Percentiles rank a stretch among this genome's conserved stretches.
These are phyloP conservation scores for Fallopia convolvulus DNA, from an alignment of 148 eudicot genomes.

Conservation along the genomic window DNA sequence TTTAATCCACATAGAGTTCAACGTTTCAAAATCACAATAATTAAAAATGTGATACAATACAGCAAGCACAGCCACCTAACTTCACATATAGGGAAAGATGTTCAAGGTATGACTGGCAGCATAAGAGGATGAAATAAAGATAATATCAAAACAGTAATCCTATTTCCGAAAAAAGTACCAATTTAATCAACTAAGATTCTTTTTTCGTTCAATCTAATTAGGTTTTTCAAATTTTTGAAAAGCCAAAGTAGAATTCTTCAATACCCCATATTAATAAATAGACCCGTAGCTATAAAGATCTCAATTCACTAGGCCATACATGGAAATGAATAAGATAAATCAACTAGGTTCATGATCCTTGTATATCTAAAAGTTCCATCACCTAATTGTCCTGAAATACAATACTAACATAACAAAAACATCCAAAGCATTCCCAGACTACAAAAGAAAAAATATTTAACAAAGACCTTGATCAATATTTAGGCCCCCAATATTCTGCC, in stretches of 20 bases:
- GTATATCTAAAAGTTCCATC: background rate
- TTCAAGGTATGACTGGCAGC: background rate
- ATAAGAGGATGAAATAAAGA: background rate
- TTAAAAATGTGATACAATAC: background rate
- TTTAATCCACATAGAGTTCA: background rate
- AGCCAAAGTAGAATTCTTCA: background rate
- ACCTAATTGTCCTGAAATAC: background rate
- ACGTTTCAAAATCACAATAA: background rate
- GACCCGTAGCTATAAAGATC: background rate
- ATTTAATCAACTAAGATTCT: background rate
- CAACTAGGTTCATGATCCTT: background rate
- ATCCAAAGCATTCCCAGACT: background rate
- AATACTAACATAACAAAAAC: background rate
- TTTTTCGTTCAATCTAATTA: background rate
- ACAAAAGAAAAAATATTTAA: too few relatives aligned
- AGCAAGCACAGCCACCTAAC: background rate
- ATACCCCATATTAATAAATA: background rate
- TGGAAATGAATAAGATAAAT: conserved; percentile 2
- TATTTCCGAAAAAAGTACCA: background rate
- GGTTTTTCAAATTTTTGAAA: background rate
- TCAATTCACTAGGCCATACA: background rate
- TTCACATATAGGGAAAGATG: background rate
- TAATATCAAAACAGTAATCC: background rate
- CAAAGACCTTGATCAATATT: too few relatives aligned
- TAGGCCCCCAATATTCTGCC: too few relatives aligned